Conservation (phyloP, 306 rosid genomes). For the Cicer yamashitae region DNA sequence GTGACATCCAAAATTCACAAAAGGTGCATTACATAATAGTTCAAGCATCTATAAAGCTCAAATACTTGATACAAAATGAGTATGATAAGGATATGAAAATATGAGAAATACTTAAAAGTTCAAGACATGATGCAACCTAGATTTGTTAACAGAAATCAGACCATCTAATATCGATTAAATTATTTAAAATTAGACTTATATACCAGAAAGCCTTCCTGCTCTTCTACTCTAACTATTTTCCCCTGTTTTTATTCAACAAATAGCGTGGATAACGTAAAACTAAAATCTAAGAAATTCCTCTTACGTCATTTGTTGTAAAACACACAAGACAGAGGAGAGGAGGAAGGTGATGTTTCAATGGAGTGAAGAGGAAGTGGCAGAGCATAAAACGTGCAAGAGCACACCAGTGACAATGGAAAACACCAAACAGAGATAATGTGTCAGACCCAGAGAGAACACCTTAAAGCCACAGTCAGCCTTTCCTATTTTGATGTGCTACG, state of each 20-base stretch:
- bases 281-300: not conserved
- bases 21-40: constrained; percentile 5
- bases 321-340: not conserved
- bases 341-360: constrained; percentile 10
- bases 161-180: constrained; percentile 1
- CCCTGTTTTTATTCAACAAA: not conserved
- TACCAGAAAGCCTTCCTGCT: not conserved
- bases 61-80: not conserved
- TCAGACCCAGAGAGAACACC: not conserved
- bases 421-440: constrained; percentile 11
- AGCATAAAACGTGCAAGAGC: not conserved
- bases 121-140: not conserved
- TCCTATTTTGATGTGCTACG: not conserved
- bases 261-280: not conserved
- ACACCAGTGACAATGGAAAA: not conserved
- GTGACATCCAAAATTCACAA: not conserved
- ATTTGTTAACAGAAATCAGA: not conserved
- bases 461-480: not conserved
- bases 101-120: not conserved
- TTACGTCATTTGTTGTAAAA: not conserved
- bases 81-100: not conserved
- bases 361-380: not conserved
- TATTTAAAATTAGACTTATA: not conserved
- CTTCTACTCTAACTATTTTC: constrained; percentile 3
- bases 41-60: constrained; percentile 5